phyloP scores from a whole-genome alignment of 345 rosid species.

The Lagerstroemia speciosa region DNA sequence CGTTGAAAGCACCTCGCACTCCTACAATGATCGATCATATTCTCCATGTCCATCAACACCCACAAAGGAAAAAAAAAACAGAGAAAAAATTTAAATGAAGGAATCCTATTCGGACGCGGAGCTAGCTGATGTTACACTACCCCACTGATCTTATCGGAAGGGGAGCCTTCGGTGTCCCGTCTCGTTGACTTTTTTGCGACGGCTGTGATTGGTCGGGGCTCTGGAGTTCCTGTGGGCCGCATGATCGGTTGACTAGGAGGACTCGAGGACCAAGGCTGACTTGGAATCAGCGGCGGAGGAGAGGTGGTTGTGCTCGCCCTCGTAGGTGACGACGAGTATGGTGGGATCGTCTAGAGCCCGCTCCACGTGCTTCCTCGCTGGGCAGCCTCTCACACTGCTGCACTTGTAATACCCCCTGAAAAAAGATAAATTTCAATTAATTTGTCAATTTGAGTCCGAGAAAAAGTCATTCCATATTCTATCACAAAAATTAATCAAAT shows the following conservation, averaged over 20 bases:
- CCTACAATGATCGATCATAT: background rate
- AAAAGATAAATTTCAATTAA: background rate
- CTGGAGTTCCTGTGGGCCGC: background rate
- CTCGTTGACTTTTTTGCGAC: background rate
- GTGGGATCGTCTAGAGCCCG: conserved; percentile 66
- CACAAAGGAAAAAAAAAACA: background rate
- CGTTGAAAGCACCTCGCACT: background rate
- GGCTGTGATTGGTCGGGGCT: background rate
- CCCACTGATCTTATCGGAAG: background rate
- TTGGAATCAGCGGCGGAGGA: conserved; percentile 21
- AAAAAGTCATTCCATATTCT: too few relatives aligned
- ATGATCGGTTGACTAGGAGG: conserved; percentile 29
- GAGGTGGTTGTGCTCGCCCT: conserved; percentile 70
- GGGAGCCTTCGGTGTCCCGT: background rate
- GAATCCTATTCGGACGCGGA: background rate
- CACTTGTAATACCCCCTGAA: conserved; percentile 88
- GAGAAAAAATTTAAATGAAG: background rate
- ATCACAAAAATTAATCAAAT: too few relatives aligned
- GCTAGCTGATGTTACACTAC: background rate
- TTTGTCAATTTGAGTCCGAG: background rate
- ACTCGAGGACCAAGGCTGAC: conserved; percentile 39
- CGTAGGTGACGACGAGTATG: conserved; percentile 81
- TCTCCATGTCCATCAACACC: background rate
- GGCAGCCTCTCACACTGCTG: conserved; percentile 80
- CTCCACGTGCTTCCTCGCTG: conserved; percentile 94